Evolutionary conservation across 768 basidiomycete species (phyloP), one percentile per base, ranked within the genome.

Genomic region (Xanthoconium stramineum): DNA sequence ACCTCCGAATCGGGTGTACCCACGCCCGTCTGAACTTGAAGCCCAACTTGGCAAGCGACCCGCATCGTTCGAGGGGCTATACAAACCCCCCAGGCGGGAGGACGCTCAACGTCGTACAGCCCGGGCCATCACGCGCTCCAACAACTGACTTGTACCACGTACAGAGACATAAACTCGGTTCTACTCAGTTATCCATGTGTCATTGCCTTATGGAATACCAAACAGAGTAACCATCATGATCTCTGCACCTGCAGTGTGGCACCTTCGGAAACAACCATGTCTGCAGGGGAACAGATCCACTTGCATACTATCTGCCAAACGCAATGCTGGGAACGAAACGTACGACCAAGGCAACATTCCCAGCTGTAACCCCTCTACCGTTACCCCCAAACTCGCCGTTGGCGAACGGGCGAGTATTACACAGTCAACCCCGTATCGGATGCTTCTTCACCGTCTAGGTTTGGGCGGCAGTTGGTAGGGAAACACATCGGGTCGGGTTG

Each of bases 401-500:
- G 15, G 17, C 7, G 24, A 24, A 24, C 15, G 15, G 47, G 3
- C 28, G 20, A 24, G n/a, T n/a, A n/a, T n/a, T 28, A 2, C 7
- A 13, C 24, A 14, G 12, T 6, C 24, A 24, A 14, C 14, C 44
- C 14, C 15, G 11, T 13, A 28, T 3, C 44, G 30, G 44, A 32
- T 11, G 37, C n/a, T 47, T 36, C 24, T 19, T 64, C 59, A 53
- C 32, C 15, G 20, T n/a, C 45, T 56, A 24, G 52, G 11, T 19
- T 53, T 50, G 17, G 40, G 36, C 6, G 64, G 53, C 9, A 69
- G 52, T 20, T 67, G 65, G 19, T 67, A 57, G 2, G 66, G 66
- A 13, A 67, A 67, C 24, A 67, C 51, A 17, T 67, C 66, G 7
- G 43, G 60, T 53, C 66, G 67, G 29, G 82, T 74, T 4, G 91